Conservation (phyloP, 768 basidiomycete species). For the Pisolithus marmoratus region DNA sequence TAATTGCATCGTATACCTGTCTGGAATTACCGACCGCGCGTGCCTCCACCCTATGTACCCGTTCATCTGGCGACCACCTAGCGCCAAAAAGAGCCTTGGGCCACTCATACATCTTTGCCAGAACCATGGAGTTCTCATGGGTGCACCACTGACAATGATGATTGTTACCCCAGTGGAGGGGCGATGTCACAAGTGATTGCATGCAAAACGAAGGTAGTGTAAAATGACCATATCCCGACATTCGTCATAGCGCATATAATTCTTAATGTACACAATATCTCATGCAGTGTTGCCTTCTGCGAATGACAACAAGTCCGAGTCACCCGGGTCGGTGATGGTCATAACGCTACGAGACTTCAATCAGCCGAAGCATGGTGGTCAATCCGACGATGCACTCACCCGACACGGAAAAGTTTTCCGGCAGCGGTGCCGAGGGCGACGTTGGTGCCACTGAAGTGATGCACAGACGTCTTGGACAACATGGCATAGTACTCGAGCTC, state of each 20-base stretch:
- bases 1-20: background rate
- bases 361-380: slow-evolving; percentile 3
- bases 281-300: slow-evolving; percentile 69
- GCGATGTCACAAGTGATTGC: background rate
- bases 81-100: too few species aligned
- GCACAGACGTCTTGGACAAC: slow-evolving; percentile 98
- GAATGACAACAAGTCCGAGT: slow-evolving; percentile 89
- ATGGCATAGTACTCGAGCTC: slow-evolving; percentile 99
- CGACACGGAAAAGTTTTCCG: slow-evolving; percentile 98
- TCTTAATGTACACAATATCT: slow-evolving; percentile 16
- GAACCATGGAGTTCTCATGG: background rate
- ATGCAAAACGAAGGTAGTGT: background rate
- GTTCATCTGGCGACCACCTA: background rate
- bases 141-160: background rate
- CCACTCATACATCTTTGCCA: too few species aligned
- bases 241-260: slow-evolving; percentile 2
- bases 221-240: background rate
- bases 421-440: slow-evolving; percentile 98
- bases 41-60: background rate
- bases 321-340: slow-evolving; percentile 90
- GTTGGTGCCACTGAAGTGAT: slow-evolving; percentile 97
- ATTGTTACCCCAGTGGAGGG: too few species aligned
- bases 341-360: background rate
- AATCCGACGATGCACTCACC: slow-evolving; percentile 40
- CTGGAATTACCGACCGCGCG: background rate